Evolutionary conservation across 2,329 filamentous ascomycete genomes (phyloP).

Genomic region (Aspergillus aculeatinus): DNA sequence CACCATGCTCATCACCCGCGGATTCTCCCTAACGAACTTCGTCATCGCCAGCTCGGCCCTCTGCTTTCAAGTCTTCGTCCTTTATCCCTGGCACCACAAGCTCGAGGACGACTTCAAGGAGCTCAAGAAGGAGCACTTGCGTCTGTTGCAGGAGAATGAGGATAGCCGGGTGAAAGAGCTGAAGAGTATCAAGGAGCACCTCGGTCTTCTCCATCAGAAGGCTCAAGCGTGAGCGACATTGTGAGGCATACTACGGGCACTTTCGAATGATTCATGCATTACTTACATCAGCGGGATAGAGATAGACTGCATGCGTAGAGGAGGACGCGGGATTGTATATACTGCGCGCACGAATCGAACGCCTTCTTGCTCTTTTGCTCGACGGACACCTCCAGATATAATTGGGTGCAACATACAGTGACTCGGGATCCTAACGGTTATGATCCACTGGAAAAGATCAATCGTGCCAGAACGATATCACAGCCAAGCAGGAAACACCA

Average conservation of each 20-base stretch:
- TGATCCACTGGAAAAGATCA: too few relatives aligned
- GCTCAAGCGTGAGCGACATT: neutral
- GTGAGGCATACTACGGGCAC: too few relatives aligned
- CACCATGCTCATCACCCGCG: constrained; percentile 49
- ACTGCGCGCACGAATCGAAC: too few relatives aligned
- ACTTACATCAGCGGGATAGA: neutral
- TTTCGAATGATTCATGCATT: too few relatives aligned
- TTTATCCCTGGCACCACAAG: constrained; percentile 70
- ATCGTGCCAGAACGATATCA: too few relatives aligned
- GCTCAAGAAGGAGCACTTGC: constrained; percentile 58
- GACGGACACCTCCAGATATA: too few relatives aligned
- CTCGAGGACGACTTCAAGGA: constrained; percentile 62
- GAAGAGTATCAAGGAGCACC: neutral
- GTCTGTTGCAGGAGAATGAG: constrained; percentile 26
- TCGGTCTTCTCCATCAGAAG: neutral
- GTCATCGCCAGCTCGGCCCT: constrained; percentile 64
- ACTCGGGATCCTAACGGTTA: too few relatives aligned
- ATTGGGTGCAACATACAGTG: too few relatives aligned
- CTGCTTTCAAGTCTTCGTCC: constrained; percentile 66
- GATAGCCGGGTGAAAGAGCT: neutral
- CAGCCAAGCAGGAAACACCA: too few relatives aligned
- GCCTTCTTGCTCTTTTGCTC: too few relatives aligned
- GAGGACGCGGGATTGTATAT: neutral
- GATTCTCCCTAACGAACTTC: constrained; percentile 65
- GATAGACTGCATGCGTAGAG: neutral